Base-by-base conservation (phyloP, 352 stramenopile species). In the Pythium periplocum region DNA sequence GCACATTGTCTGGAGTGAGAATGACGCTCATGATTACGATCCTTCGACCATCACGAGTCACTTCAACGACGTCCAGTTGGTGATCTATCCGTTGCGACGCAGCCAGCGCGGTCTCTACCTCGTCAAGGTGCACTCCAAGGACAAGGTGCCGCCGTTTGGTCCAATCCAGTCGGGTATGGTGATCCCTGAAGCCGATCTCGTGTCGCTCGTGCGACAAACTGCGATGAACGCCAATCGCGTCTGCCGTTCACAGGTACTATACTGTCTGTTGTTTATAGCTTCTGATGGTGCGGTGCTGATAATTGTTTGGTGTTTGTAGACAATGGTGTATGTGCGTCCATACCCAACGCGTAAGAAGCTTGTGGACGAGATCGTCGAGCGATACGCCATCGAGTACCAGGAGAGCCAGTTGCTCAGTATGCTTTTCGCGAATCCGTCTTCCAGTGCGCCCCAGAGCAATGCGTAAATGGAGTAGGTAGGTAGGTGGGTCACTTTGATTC, bases 221-320 rank as follows among this genome's bases (percentile, higher is more conserved):
- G 81, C 78, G 32, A 93, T 95, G 83, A 95, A 93, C 51, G 85
- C 85, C 34, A 95, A 95, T 47, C 83, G 85, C 44, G 83, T 91
- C 7, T 95, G 85, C 57, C 76, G 85, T 10, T 87, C 80, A 7
- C 79, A 90, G 78, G 81, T 91, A 63, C 12, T 46, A 11, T 45
- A 8, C 48, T 31, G 6, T 40, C 55, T 8, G 17, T 26, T 26
- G 17, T 26, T 26, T 26, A 26, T 26, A 26, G 17, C 17, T 26
- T 26, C 17, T 26, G 17, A 26, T 26, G 17, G 17, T 54, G 10
- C 49, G 33, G 51, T 55, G n/a, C 45, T 53, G 45, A 36, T 67
- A 7, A 38, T 3, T 47, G 8, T 47, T 48, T 51, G 2, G 38
- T 49, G 53, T 62, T 38, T 50, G 32, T 45, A 92, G 81, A 90